Evolutionary conservation across 106 monocot species (phyloP).

Genomic region (Ottelia alismoides): DNA sequence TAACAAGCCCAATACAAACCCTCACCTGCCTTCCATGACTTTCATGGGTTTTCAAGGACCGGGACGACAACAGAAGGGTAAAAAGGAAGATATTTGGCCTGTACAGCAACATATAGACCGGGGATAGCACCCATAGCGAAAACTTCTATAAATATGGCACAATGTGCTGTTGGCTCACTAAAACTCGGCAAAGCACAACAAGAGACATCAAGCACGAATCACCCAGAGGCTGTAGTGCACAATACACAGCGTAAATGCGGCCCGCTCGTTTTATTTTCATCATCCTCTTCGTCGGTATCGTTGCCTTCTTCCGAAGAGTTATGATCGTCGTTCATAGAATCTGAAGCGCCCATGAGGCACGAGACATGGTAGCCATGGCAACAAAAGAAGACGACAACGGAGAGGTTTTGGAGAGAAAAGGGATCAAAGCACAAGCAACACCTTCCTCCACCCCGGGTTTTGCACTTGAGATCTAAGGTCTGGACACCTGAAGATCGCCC

Average conservation of each 20-base stretch:
- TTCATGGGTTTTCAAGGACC: too few relatives aligned
- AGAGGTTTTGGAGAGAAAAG: constrained; percentile 52
- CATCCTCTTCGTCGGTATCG: constrained; percentile 27
- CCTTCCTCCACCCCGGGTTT: constrained; percentile 60
- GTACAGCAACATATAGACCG: too few relatives aligned
- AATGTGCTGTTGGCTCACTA: too few relatives aligned
- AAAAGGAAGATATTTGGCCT: too few relatives aligned
- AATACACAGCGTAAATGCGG: constrained; percentile 69
- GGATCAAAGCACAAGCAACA: constrained; percentile 97
- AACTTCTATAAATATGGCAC: too few relatives aligned
- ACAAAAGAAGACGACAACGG: constrained; percentile 82
- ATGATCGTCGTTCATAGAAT: constrained; percentile 20
- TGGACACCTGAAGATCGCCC: constrained; percentile 7
- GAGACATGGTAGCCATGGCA: constrained; percentile 84
- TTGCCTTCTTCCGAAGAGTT: neutral
- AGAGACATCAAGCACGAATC: constrained; percentile 6
- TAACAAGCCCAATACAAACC: too few relatives aligned
- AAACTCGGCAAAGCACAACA: too few relatives aligned
- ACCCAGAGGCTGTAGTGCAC: constrained; percentile 75
- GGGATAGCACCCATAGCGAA: too few relatives aligned
- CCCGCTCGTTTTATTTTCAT: constrained; percentile 17
- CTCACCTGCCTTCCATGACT: too few relatives aligned
- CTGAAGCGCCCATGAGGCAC: constrained; percentile 53
- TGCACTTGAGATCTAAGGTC: constrained; percentile 47
- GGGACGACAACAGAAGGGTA: too few relatives aligned